Base-by-base conservation (phyloP, 2,329 filamentous ascomycete species). In the Penicillium olsonii region DNA sequence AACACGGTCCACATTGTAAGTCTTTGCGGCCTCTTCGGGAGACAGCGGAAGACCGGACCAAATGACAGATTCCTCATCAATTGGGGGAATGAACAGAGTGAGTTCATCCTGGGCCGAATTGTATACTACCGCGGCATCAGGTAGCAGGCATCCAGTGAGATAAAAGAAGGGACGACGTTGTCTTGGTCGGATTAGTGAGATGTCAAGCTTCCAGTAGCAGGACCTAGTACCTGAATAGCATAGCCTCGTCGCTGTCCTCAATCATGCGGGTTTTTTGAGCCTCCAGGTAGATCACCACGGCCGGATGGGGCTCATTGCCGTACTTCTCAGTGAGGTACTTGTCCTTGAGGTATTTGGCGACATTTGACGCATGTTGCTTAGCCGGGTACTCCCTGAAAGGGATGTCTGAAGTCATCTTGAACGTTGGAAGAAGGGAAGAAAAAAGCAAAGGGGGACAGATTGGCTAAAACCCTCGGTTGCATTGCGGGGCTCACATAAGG, bases 81-180 rank as follows among this genome's bases (percentile, higher is more conserved):
- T 82, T 14, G 91, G 88, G 2, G 94, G 92, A 62, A 99, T 92
- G 75, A 92, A 99, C 41, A 99, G 84, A 2, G 87, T 95, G 34
- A 92, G 82, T 61, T 84, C 84, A 57, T 84, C 81, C 40, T 83
- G 79, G 38, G 81, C 77, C 50, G 95, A 86, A 57, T 96, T 87
- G 76, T 96, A 96, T 48, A 87, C 81, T 52, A 90, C 82, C 67
- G 86, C 85, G 63, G 87, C 87, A 71, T 96, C 91, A 51, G 92
- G 82, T 24, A 95, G 79, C 54, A 85, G 81, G 66, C 85, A 95
- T 61, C 94, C 94, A 19, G 90, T 92, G 37, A 97, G 79, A 73
- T 99, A 99, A 82, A 88, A 96, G 76, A 99, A 99, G 70, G 85
- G 89, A 47, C 94, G 87, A 55, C 92, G 88, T 74, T 96, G 92